Base-by-base conservation (phyloP, 495 filamentous ascomycete species). In the Xylaria cubensis region DNA sequence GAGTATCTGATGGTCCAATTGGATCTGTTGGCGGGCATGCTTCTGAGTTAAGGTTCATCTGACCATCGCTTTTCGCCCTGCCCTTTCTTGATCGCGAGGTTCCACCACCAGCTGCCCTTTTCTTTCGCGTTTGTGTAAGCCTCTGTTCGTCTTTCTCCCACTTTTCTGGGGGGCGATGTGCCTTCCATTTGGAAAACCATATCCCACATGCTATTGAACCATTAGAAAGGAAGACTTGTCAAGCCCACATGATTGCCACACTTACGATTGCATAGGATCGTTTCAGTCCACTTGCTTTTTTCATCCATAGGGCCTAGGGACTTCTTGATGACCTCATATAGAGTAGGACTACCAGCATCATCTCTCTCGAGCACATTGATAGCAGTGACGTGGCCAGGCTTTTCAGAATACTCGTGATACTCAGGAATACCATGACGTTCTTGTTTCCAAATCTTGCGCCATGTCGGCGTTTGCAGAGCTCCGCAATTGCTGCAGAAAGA, bases 401-500 rank as follows among this genome's bases (percentile, higher is more conserved):
- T 90, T 51, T 91, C 89, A 5, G 91, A 90, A 48, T 90, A 86
- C 58, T 92, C 85, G 67, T 92, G 70, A 74, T 90, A 85, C 12
- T 85, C 80, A 13, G 92, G 91, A 36, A 82, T 83, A 0, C 92
- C 93, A 19, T 82, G 76, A 29, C 90, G 82, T 8, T 91, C 85
- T 76, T 92, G 93, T 12, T 88, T 87, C 87, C 91, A 97, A 2
- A 94, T 92, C 72, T 95, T 96, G 44, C 96, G 88, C 96, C 96
- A 99, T 0, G 94, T 97, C 0, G 95, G 92, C 0, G 96, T 99
- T 76, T 97, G 92, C 70, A 99, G 96, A 19, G 93, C 92, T 7
- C 96, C 96, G 75, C 96, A 99, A 77, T 98, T 96, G 67, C 89
- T 88, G 79, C 96, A 99, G 75, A 89, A 98, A 4, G 90, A 90